Conservation (phyloP, 306 rosid species). For the Begonia fuchsioides region DNA sequence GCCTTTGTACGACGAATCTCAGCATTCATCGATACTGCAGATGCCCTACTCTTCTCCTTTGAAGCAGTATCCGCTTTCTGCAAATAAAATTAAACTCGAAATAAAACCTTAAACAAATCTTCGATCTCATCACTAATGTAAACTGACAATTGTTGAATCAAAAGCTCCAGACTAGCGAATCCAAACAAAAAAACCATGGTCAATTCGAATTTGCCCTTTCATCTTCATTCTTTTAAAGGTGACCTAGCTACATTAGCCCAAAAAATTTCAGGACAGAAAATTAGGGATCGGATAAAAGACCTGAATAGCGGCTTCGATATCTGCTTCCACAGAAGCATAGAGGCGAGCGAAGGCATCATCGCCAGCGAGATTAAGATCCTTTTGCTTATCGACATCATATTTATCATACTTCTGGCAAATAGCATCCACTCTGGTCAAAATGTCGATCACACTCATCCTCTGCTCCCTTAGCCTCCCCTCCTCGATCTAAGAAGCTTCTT, state of each 20-base stretch:
- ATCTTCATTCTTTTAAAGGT: not conserved
- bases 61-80: slow-evolving; percentile 91
- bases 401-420: slow-evolving; percentile 89
- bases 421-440: slow-evolving; percentile 86
- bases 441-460: slow-evolving; percentile 87
- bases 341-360: slow-evolving; percentile 92
- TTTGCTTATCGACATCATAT: slow-evolving; percentile 74
- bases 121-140: too few relatives aligned
- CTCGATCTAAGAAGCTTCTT: slow-evolving; percentile 2
- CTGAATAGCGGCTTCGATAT: slow-evolving; percentile 63
- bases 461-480: slow-evolving; percentile 10
- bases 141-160: too few relatives aligned
- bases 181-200: not conserved
- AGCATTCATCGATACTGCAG: slow-evolving; percentile 86
- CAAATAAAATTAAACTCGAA: slow-evolving; percentile 17
- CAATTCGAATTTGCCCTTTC: not conserved
- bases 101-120: not conserved
- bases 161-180: slow-evolving; percentile 5
- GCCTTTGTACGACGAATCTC: slow-evolving; percentile 97
- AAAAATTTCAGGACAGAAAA: not conserved
- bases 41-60: slow-evolving; percentile 74
- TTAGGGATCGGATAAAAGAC: slow-evolving; percentile 14
- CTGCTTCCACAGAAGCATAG: slow-evolving; percentile 56
- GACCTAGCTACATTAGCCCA: not conserved
- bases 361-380: slow-evolving; percentile 68